These are phyloP conservation scores for Deuterostichococcus epilithicus DNA, from an alignment of 139 green algal genomes.

Conservation along the genomic window DNA sequence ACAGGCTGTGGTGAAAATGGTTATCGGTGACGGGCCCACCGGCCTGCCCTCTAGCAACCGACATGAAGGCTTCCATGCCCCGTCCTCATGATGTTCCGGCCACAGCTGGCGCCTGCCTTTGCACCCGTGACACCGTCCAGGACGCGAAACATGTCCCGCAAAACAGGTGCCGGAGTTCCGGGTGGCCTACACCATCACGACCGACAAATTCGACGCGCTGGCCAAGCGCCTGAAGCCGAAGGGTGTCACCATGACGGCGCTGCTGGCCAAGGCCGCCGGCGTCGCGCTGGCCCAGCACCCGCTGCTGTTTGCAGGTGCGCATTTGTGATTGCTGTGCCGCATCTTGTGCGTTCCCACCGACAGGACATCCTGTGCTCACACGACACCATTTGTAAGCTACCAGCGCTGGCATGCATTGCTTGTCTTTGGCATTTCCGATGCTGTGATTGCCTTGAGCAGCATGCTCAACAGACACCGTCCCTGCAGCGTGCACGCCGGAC, in stretches of 20 bases:
- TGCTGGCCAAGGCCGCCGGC: constrained; percentile 93
- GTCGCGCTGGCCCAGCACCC: constrained; percentile 88
- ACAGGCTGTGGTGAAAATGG: not conserved
- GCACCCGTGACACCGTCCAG: not conserved
- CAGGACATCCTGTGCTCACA: not conserved
- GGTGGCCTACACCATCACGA: constrained; percentile 86
- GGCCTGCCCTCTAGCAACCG: no score
- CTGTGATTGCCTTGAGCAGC: not conserved
- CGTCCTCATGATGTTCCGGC: not conserved
- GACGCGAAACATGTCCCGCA: not conserved
- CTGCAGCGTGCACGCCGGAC: constrained; percentile 76
- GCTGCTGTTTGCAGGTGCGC: constrained; percentile 59
- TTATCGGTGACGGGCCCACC: not conserved
- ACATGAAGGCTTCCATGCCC: not conserved
- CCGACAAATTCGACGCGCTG: constrained; percentile 90
- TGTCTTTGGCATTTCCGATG: no score
- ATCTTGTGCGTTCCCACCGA: not conserved
- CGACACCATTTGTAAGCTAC: not conserved
- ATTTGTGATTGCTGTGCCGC: not conserved
- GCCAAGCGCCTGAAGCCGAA: constrained; percentile 97
- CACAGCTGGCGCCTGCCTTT: not conserved
- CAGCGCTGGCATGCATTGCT: no score
- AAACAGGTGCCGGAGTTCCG: constrained; percentile 91
- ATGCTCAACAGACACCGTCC: not conserved
- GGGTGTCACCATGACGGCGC: constrained; percentile 96